Conservation (phyloP, 192 early-diverging fungal species). For the Podila minutissima region DNA sequence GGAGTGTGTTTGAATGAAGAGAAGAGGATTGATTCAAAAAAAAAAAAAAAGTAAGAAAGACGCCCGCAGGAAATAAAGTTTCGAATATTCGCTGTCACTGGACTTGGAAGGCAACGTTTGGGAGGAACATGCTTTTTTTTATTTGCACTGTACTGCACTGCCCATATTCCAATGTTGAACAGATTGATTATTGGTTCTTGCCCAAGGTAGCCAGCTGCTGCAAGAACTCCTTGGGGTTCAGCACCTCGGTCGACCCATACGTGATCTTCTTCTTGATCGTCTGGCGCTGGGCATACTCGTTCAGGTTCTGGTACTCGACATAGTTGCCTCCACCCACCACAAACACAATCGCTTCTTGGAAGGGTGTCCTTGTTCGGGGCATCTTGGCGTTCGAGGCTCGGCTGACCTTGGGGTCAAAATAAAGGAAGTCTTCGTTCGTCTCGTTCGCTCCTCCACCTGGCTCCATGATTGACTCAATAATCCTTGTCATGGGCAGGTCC, state of each 20-base stretch:
- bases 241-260: constrained; percentile 94
- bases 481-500: constrained; percentile 86
- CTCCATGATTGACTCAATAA: constrained; percentile 89
- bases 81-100: neutral
- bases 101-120: too few species aligned
- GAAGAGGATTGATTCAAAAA: neutral
- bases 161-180: neutral
- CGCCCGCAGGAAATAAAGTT: neutral
- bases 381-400: constrained; percentile 62
- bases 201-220: constrained; percentile 80
- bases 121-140: neutral
- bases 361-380: constrained; percentile 58
- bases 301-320: constrained; percentile 96
- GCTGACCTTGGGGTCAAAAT: constrained; percentile 87
- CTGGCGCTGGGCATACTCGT: constrained; percentile 79
- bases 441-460: constrained; percentile 59
- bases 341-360: constrained; percentile 97
- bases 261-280: constrained; percentile 80
- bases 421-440: constrained; percentile 84
- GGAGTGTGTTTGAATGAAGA: neutral
- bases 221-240: constrained; percentile 84
- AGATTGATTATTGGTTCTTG: constrained; percentile 17
- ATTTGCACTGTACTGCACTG: neutral
- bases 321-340: constrained; percentile 98
- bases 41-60: neutral